Evolutionary conservation across 768 basidiomycete genomes (phyloP), one percentile per base, ranked within the genome.

Genomic region (Arthromyces matolae): DNA sequence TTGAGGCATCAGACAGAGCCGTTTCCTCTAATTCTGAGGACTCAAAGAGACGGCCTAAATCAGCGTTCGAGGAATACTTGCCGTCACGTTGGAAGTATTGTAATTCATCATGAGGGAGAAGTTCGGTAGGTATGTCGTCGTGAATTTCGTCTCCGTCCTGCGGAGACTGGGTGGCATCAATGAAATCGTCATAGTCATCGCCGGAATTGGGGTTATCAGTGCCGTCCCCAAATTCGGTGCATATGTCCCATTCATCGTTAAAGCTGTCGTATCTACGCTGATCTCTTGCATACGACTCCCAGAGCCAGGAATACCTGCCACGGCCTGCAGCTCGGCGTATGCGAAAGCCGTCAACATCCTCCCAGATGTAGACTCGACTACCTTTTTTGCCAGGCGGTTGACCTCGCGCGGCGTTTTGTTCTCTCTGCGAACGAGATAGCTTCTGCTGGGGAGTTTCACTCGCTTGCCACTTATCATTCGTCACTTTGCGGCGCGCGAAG

Each of bases 201-300:
- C 31, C 33, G 14, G 29, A 31, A 31, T 27, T 13, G 29, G 47
- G 46, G 49, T 47, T 55, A 10, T 47, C 51, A 38, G 34, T 34
- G 19, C 39, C 45, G 12, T 47, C 45, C 14, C 45, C 48, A 18
- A 54, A 50, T 19, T 48, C 46, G 5, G 23, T 27, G 46, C 60
- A 60, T 3, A 61, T 33, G 42, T 61, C 60, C 56, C 60, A 61
- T 41, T 59, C 56, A 46, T 61, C 45, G 18, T 27, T 27, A 38
- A 55, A 55, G 12, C 50, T 42, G 42, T 61, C 45, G 41, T 54
- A 61, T 38, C 51, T 31, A 12, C 49, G 33, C 37, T 59, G 58
- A 9, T 22, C 47, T 3, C 7, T 4, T 14, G 18, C 25, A 49
- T 52, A 61, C 23, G 40, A 24, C 3, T 40, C 27, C 61, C 62